Conservation (phyloP, 129 eudicot species). For the Kitagawia praeruptora region DNA sequence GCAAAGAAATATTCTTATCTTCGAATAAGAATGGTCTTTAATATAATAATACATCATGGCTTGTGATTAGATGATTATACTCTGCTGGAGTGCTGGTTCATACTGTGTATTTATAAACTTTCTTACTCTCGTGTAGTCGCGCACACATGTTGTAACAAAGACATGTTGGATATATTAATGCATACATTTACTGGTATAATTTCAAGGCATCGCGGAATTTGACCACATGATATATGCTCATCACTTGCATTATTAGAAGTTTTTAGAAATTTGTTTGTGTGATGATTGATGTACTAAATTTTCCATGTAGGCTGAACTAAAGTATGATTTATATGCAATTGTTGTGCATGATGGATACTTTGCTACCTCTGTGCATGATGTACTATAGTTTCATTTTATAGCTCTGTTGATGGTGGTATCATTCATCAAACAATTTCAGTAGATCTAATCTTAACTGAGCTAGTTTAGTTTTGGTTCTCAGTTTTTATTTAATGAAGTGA, state of each 20-base stretch:
- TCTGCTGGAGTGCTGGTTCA: neutral
- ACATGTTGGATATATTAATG: neutral
- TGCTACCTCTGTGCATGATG: constrained; percentile 63
- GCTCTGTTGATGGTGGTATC: neutral
- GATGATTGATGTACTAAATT: neutral
- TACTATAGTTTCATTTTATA: constrained; percentile 70
- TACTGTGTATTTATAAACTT: neutral
- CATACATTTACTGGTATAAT: neutral
- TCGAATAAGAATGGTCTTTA: neutral
- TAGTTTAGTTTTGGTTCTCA: neutral
- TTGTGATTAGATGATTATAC: neutral
- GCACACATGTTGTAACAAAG: neutral
- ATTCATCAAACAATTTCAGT: neutral
- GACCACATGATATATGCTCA: neutral
- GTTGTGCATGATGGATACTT: constrained; percentile 68
- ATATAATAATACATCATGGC: neutral
- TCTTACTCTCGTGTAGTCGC: neutral
- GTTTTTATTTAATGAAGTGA: neutral
- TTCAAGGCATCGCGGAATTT: neutral
- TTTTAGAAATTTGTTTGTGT: neutral
- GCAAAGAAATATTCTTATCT: neutral
- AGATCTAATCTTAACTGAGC: neutral
- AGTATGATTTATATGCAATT: constrained; percentile 65
- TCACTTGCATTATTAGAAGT: neutral
- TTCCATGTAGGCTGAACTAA: constrained; percentile 40